Evolutionary conservation across 371 early-diverging fungal genomes (phyloP), one percentile per base, ranked within the genome.

Genomic region (Capillidium rhysosporum): DNA sequence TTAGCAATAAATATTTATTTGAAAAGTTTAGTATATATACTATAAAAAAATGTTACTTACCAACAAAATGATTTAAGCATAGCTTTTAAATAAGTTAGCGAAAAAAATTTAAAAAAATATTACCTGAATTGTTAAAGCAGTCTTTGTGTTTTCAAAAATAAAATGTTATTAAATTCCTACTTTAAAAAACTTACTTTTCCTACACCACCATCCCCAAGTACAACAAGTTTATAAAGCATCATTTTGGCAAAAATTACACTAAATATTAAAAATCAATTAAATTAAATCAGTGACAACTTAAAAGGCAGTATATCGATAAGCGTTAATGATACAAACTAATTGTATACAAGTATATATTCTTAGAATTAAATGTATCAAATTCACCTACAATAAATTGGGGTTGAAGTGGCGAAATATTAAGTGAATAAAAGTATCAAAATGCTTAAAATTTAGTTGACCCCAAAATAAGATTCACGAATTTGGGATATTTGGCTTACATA

Each of bases 1-100:
- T 7, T 2, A 38, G 40, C 2, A 10, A n/a, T 18, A 26, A 23
- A 41, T 9, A 7, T 26, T 5, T 14, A 18, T 25, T 25, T 10
- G 3, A 31, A 3, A 21, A 23, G 40, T 20, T 18, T 20, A 52
- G 21, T 18, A 52, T 12, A 40, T 40, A 7, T 24, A 39, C 2
- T 7, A 16, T 14, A 25, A 21, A 20, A 40, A 8, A 25, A 39
- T 18, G 23, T 18, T 23, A 52, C 58, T 46, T 56, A 61, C 61
- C 61, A n/a, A 54, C 58, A 45, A 58, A 61, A 28, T 58, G 61
- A 38, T 61, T 61, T 44, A 61, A 39, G 40, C 61, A 61, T 10
- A 61, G 24, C 61, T 61, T 43, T 8, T 23, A 31, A 46, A 18
- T 16, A 54, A 31, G 4, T 8, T 16, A 20, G 25, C 29, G 16